Evolutionary conservation across 2,329 filamentous ascomycete species (phyloP).

Genomic region (Fusarium sp.): DNA sequence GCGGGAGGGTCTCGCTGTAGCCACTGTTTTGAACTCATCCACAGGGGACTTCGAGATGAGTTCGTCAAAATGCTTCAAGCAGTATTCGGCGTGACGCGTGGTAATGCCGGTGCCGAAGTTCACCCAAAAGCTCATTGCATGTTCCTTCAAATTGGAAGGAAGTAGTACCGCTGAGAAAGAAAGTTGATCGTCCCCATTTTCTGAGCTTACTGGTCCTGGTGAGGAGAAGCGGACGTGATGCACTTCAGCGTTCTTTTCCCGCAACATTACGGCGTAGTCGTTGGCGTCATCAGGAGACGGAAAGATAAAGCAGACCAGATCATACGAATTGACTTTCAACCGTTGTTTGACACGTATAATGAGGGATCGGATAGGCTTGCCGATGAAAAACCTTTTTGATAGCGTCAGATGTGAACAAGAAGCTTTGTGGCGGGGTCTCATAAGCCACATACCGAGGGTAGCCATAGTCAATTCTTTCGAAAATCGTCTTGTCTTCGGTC

Average conservation of each 20-base stretch:
- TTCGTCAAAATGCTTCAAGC: not conserved
- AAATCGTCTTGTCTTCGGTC: not conserved
- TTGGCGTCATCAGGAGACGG: not conserved
- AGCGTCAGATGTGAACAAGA: not conserved
- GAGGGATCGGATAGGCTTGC: not conserved
- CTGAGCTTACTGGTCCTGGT: too few species aligned
- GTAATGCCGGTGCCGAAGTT: not conserved
- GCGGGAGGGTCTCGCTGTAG: accelerated
- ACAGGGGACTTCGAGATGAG: not conserved
- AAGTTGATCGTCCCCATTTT: not conserved
- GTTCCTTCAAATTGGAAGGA: accelerated
- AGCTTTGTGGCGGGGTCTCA: too few species aligned
- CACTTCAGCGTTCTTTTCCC: not conserved
- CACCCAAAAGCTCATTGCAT: not conserved
- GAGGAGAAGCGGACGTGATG: not conserved
- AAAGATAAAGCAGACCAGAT: not conserved
- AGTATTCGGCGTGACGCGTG: not conserved
- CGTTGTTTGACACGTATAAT: not conserved
- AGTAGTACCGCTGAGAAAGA: not conserved
- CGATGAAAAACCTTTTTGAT: not conserved
- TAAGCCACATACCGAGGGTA: not conserved
- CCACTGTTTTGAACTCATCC: not conserved
- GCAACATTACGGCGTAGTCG: not conserved
- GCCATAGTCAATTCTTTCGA: not conserved
- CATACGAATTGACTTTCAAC: accelerated